These are phyloP conservation scores for Trichoderma sp. DNA, from an alignment of 2,329 filamentous ascomycete species.

Conservation along the genomic window DNA sequence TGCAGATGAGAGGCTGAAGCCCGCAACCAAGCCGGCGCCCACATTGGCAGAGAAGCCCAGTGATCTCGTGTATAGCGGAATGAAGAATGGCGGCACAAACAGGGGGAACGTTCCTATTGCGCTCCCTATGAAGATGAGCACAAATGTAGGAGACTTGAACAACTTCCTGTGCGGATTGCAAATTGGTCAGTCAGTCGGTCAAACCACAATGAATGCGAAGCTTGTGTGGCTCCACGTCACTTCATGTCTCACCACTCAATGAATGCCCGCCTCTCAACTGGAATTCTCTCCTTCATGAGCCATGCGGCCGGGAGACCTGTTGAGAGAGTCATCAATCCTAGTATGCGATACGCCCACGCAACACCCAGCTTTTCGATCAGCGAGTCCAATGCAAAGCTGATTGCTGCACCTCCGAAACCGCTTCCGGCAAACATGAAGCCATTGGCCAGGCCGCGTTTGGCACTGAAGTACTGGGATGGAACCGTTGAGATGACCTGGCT, in stretches of 20 bases:
- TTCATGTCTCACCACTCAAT: slow-evolving; percentile 12
- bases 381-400: slow-evolving; percentile 48
- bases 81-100: slow-evolving; percentile 62
- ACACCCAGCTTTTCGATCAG: slow-evolving; percentile 46
- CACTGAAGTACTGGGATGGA: slow-evolving; percentile 55
- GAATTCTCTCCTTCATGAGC: slow-evolving; percentile 50
- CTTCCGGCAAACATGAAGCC: slow-evolving; percentile 53
- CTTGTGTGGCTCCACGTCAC: too few species aligned
- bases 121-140: slow-evolving; percentile 54
- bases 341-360: slow-evolving; percentile 54
- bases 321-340: slow-evolving; percentile 52
- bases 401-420: slow-evolving; percentile 54
- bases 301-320: slow-evolving; percentile 57
- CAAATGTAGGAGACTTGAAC: slow-evolving; percentile 54
- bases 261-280: slow-evolving; percentile 47
- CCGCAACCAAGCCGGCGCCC: slow-evolving; percentile 59
- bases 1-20: slow-evolving; percentile 61
- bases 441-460: slow-evolving; percentile 53
- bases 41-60: slow-evolving; percentile 52
- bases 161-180: slow-evolving; percentile 43
- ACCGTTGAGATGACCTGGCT: slow-evolving; percentile 46
- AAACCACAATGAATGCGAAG: too few species aligned
- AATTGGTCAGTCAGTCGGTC: neutral
- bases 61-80: slow-evolving; percentile 56
- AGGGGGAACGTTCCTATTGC: slow-evolving; percentile 60